Percentiles rank a stretch among this genome's conserved stretches.
phyloP scores from a whole-genome alignment of 495 filamentous ascomycete species.

The Penicillium paxilli region DNA sequence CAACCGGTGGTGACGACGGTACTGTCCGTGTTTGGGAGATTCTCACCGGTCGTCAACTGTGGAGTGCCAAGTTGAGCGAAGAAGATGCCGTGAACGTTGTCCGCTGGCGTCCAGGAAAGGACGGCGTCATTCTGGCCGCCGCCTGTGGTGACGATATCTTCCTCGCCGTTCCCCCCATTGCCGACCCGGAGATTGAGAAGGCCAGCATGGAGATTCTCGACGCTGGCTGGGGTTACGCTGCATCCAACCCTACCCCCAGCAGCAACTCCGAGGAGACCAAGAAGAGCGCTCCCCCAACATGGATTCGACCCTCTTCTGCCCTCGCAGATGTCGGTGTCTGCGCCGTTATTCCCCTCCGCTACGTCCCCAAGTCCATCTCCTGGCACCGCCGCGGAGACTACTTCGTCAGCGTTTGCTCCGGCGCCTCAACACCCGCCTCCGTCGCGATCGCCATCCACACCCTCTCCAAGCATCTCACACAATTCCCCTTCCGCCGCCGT shows the following conservation, averaged over 20 bases:
- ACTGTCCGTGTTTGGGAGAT: slow-evolving; percentile 91
- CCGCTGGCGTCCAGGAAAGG: slow-evolving; percentile 84
- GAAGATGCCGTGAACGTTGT: slow-evolving; percentile 86
- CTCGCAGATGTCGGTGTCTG: slow-evolving; percentile 77
- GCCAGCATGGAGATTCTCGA: slow-evolving; percentile 74
- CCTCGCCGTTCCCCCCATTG: slow-evolving; percentile 74
- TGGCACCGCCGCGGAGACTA: slow-evolving; percentile 97
- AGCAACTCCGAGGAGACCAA: slow-evolving; percentile 58
- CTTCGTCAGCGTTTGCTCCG: slow-evolving; percentile 86
- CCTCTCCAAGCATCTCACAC: slow-evolving; percentile 88
- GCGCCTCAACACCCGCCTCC: slow-evolving; percentile 60
- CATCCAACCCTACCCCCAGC: slow-evolving; percentile 60
- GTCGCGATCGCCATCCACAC: slow-evolving; percentile 92
- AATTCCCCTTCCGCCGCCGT: slow-evolving; percentile 81
- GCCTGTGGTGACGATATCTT: slow-evolving; percentile 83
- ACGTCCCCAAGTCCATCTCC: slow-evolving; percentile 82
- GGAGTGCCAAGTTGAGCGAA: slow-evolving; percentile 75
- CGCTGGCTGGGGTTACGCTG: slow-evolving; percentile 87
- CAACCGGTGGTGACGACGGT: slow-evolving; percentile 93
- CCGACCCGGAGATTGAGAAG: slow-evolving; percentile 70
- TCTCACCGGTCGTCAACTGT: slow-evolving; percentile 80
- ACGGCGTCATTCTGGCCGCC: slow-evolving; percentile 77
- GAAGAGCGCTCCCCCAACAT: slow-evolving; percentile 75
- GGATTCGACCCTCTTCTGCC: slow-evolving; percentile 74
- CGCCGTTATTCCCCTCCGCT: slow-evolving; percentile 75